phyloP scores from a whole-genome alignment of 257 asterid genomes.

The Haberlea rhodopensis region DNA sequence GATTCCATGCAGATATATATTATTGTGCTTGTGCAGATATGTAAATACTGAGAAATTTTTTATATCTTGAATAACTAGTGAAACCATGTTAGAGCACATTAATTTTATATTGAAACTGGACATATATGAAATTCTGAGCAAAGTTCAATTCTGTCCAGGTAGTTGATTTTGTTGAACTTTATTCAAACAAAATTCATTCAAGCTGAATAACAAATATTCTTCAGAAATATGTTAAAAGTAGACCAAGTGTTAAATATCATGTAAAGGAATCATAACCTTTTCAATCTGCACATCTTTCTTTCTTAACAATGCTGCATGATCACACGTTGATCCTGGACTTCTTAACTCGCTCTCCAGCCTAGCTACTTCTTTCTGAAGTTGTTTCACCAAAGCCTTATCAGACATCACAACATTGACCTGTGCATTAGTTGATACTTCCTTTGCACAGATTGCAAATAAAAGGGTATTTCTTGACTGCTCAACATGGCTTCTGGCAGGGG shows the following conservation, averaged over 20 bases:
- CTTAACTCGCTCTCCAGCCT: slow-evolving; percentile 86
- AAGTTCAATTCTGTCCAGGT: neutral
- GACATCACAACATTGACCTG: slow-evolving; percentile 98
- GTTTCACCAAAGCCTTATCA: slow-evolving; percentile 98
- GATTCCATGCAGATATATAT: neutral
- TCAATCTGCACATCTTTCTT: slow-evolving; percentile 87
- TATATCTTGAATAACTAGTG: neutral
- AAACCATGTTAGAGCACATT: neutral
- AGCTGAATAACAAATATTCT: neutral
- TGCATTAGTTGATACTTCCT: slow-evolving; percentile 96
- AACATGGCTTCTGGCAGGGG: slow-evolving; percentile 93
- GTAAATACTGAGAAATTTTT: neutral
- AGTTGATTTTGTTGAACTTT: neutral
- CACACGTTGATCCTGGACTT: slow-evolving; percentile 70
- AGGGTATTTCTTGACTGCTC: slow-evolving; percentile 98
- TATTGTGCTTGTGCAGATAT: neutral
- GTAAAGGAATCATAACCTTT: slow-evolving; percentile 51
- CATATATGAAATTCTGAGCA: neutral
- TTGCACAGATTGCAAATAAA: slow-evolving; percentile 91
- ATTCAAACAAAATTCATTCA: neutral
- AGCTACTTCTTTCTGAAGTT: slow-evolving; percentile 94
- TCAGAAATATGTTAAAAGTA: slow-evolving; percentile 2
- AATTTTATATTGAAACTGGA: neutral
- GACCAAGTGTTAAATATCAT: neutral
- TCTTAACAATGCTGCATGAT: slow-evolving; percentile 62